Evolutionary conservation across 495 filamentous ascomycete genomes (phyloP), one percentile per base, ranked within the genome.

Genomic region (Tuber indicum): DNA sequence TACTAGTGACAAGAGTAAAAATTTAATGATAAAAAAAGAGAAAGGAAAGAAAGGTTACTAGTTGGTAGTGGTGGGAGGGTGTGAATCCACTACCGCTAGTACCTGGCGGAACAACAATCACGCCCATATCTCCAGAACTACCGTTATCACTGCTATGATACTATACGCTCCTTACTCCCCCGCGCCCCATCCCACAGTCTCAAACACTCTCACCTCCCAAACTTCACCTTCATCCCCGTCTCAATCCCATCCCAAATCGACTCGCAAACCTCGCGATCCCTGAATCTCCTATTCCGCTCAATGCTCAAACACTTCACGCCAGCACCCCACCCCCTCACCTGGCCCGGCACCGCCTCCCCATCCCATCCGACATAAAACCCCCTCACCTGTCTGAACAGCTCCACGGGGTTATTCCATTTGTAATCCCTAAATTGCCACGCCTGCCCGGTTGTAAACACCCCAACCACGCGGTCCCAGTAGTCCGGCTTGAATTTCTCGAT

Each of bases 381-480:
- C 21, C 92, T 87, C 32, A 92, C 91, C 79, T 97, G 92, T 77
- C 90, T 88, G 86, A 99, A 99, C 45, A 99, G 87, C 78, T 98
- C 96, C 4, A 89, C 86, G 7, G 96, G 93, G 42, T 93, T 90
- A 76, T 91, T 91, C 94, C 96, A 98, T 86, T 96, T 96, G 88
- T 98, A 99, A 71, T 90, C 91, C 86, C 97, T 97, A 86, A 98
- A 99, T 85, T 99, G 96, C 96, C 96, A 99, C 17, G 92, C 91
- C 85, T 99, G 96, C 39, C 96, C 96, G 14, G 96, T 99, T 0
- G 96, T 99, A 85, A 99, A 99, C 70, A 99, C 94, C 14, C 93
- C 96, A 14, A 98, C 96, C 16, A 99, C 92, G 32, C 96, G 91
- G 75, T 91, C 90, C 96, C 96, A 99, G 86, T 98, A 98, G 83